Evolutionary conservation across 768 basidiomycete genomes (phyloP).

Genomic region (Auriscalpium vulgare): DNA sequence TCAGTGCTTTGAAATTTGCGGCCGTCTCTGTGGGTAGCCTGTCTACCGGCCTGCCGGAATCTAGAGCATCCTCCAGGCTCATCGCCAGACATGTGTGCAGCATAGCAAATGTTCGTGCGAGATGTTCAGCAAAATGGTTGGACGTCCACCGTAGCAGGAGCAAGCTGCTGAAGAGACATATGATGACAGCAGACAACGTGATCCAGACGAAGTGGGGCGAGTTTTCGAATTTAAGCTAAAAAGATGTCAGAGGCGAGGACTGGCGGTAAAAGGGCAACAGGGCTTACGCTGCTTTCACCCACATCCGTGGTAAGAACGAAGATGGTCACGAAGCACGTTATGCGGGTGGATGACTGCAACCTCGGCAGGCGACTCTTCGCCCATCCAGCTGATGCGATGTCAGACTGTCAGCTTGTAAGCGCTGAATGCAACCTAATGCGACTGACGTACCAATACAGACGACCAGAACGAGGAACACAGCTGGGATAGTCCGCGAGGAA

Average conservation of each 20-base stretch:
- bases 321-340: conserved; percentile 39
- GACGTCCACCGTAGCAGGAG: conserved; percentile 34
- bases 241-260: neutral
- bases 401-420: neutral
- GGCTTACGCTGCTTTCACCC: conserved; percentile 25
- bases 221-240: conserved; percentile 19
- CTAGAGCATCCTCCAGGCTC: conserved; percentile 20
- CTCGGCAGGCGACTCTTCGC: conserved; percentile 39
- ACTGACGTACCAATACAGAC: conserved; percentile 28
- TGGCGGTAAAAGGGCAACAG: neutral
- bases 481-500: conserved; percentile 29
- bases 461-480: conserved; percentile 31
- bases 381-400: conserved; percentile 25
- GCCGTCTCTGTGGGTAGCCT: conserved; percentile 10
- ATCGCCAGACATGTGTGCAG: conserved; percentile 28
- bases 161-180: conserved; percentile 31
- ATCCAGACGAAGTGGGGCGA: conserved; percentile 34
- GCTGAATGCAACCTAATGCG: too few species aligned
- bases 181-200: conserved; percentile 28
- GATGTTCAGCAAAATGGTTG: conserved; percentile 33
- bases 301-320: conserved; percentile 35
- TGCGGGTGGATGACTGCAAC: conserved; percentile 35
- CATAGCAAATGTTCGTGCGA: conserved; percentile 27
- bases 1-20: conserved; percentile 14
- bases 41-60: conserved; percentile 14